Conservation (phyloP, 179 eudicot genomes). For the Silene vulgaris region DNA sequence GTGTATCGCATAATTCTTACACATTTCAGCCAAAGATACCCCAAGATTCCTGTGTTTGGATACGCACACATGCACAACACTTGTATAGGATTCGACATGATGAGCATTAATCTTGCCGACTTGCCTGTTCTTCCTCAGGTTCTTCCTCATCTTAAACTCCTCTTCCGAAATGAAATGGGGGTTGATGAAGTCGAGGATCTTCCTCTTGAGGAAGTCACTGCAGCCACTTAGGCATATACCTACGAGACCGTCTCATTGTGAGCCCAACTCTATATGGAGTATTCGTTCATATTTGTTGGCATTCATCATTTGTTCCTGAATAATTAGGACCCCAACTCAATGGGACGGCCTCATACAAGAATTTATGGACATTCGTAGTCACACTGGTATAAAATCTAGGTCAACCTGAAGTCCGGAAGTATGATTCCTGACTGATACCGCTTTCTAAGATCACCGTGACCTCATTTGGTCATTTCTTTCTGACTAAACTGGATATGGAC, state of each 20-base stretch:
- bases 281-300: neutral
- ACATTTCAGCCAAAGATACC: slow-evolving; percentile 96
- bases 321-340: neutral
- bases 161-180: slow-evolving; percentile 58
- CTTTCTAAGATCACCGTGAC: neutral
- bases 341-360: neutral
- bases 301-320: neutral
- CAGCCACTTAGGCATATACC: neutral
- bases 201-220: neutral
- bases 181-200: slow-evolving; percentile 29
- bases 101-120: slow-evolving; percentile 88
- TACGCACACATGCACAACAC: slow-evolving; percentile 72
- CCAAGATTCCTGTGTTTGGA: slow-evolving; percentile 82
- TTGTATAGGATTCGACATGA: slow-evolving; percentile 82
- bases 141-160: slow-evolving; percentile 67
- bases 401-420: neutral
- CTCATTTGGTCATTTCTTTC: neutral
- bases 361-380: neutral
- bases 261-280: neutral
- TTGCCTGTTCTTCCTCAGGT: slow-evolving; percentile 65
- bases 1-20: slow-evolving; percentile 81
- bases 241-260: neutral
- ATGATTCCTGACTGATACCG: neutral
- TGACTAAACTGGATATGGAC: neutral
- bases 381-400: neutral